Evolutionary conservation across 1,284 basidiomycete genomes (phyloP).

Genomic region (Pterulicium gracile): DNA sequence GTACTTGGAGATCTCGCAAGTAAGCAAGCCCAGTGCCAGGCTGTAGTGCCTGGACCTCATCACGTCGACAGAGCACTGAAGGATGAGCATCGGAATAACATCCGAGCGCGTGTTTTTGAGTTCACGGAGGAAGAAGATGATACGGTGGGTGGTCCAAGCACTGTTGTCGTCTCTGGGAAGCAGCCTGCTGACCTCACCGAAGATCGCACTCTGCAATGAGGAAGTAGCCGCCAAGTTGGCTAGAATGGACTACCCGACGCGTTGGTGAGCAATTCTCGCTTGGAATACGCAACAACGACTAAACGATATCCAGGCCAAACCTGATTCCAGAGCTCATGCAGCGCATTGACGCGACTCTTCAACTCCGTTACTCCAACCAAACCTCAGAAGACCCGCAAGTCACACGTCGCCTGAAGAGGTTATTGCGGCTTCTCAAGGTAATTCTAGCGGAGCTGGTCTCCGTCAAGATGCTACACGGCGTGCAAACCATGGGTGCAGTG

Average conservation of each 20-base stretch:
- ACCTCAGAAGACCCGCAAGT: conserved; percentile 29
- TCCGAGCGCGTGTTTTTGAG: conserved; percentile 46
- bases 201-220: conserved; percentile 71
- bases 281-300: conserved; percentile 2
- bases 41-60: neutral
- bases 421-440: conserved; percentile 49
- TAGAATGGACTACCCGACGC: conserved; percentile 56
- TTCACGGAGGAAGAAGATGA: conserved; percentile 69
- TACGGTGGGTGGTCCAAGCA: conserved; percentile 31
- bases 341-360: conserved; percentile 40
- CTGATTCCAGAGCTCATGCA: conserved; percentile 48
- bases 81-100: conserved; percentile 49
- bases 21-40: conserved; percentile 21
- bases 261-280: conserved; percentile 36
- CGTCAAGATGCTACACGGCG: conserved; percentile 55
- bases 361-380: conserved; percentile 30
- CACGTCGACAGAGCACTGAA: conserved; percentile 40
- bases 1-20: conserved; percentile 67
- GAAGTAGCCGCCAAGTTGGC: conserved; percentile 61
- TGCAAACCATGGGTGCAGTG: conserved; percentile 56
- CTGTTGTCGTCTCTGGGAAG: conserved; percentile 5
- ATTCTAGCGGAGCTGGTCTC: conserved; percentile 58
- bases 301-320: conserved; percentile 39
- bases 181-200: conserved; percentile 6
- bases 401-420: conserved; percentile 45